Evolutionary conservation across 2,329 filamentous ascomycete species (phyloP), one percentile per base, ranked within the genome.

Genomic region (Ascochyta koolunga): DNA sequence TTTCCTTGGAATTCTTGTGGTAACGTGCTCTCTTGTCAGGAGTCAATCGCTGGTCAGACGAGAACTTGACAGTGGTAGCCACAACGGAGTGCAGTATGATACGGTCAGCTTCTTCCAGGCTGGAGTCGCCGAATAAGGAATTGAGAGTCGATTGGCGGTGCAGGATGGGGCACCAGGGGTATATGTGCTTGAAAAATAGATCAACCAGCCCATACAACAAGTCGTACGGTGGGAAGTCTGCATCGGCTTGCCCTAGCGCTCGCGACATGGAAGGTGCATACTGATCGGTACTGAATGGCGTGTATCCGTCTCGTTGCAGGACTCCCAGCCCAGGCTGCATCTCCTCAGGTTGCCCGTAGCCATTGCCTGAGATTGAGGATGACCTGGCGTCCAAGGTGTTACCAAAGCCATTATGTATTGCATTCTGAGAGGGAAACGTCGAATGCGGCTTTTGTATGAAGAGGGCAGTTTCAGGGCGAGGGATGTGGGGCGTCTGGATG

Each of bases 61-160:
- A 96, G 71, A 92, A 96, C 24, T 91, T 86, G 59, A 97, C 79
- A 0, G 91, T 93, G 0, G 91, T 95, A 1, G 91, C 91, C 4
- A 96, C 91, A 50, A 96, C 96, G 5, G 93, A 89, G 73, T 96
- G 91, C 5, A 96, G 79, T 13, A 96, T 79, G 49, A 96, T 89
- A 36, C 89, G 83, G 69, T 96, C 92, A 1, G 89, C 87, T 73
- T 96, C 90, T 32, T 93, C 89, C 2, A 95, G 78, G 1, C 87
- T 84, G 62, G 62, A 78, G 74, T 13, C 85, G 0, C 91, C 91
- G 63, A 96, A 96, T 0, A 96, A 80, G 0, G 87, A 86, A 64
- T 96, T 90, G 8, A 96, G 75, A 0, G 91, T 96, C 4, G 89
- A 87, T 67, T 90, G 87, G 19, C 91, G 86, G 74, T 96, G 91